Conservation (phyloP, 305 asterid genomes). For the Rubia balearica region DNA sequence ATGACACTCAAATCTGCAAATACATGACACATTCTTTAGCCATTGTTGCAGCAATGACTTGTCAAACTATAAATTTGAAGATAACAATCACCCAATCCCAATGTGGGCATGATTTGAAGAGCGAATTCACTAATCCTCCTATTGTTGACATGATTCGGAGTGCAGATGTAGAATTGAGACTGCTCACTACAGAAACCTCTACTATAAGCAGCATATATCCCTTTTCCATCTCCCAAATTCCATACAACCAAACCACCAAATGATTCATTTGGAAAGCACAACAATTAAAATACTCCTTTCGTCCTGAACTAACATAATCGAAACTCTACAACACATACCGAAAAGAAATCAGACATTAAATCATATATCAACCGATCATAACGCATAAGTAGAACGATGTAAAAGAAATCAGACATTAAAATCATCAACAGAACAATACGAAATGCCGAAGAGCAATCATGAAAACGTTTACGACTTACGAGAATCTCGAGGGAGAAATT, state of each 20-base stretch:
- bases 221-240: neutral
- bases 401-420: neutral
- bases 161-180: too few relatives aligned
- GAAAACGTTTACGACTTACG: neutral
- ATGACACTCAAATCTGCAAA: neutral
- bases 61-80: neutral
- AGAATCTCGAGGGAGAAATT: slow-evolving; percentile 11
- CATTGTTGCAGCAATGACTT: neutral
- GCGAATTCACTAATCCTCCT: neutral
- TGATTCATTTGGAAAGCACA: neutral
- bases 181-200: neutral
- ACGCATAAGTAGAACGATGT: neutral
- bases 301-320: neutral
- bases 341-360: neutral
- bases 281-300: neutral
- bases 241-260: neutral
- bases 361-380: neutral
- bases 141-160: neutral
- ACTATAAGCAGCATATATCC: neutral
- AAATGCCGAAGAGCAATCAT: neutral
- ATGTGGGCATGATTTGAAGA: neutral
- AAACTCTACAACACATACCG: neutral
- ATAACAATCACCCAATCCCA: neutral
- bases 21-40: neutral
- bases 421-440: neutral